Percentiles rank a stretch among this genome's conserved stretches.
Evolutionary conservation across 345 rosid genomes (phyloP).

Genomic region (Atalantia buxifolia): DNA sequence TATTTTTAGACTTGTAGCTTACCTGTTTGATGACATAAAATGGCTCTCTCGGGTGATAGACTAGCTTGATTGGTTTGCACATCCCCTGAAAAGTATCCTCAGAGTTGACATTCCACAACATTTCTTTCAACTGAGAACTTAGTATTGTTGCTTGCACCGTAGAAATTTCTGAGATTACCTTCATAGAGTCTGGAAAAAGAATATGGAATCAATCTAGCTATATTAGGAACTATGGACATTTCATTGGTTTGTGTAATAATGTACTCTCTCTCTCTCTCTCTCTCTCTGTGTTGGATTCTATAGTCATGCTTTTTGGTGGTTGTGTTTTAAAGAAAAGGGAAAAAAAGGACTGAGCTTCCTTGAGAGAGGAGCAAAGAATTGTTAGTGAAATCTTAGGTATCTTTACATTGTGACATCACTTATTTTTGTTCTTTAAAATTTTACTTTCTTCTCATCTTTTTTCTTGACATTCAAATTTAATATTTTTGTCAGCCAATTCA

Average conservation of each 20-base stretch:
- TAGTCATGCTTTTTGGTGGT: too few relatives aligned
- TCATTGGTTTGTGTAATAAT: background rate
- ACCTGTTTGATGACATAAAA: conserved; percentile 87
- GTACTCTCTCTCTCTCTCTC: too few relatives aligned
- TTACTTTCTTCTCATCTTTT: background rate
- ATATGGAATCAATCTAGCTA: background rate
- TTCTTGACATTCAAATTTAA: background rate
- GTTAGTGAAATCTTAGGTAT: background rate
- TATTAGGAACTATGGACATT: background rate
- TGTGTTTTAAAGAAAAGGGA: too few relatives aligned
- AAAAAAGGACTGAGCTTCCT: too few relatives aligned
- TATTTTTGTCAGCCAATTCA: background rate
- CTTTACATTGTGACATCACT: background rate
- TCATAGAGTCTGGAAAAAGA: conserved; percentile 51
- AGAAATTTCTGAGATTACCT: conserved; percentile 57
- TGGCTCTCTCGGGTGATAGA: conserved; percentile 66
- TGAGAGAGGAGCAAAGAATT: too few relatives aligned
- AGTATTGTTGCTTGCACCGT: conserved; percentile 66
- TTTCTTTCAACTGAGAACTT: conserved; percentile 75
- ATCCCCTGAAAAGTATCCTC: conserved; percentile 38
- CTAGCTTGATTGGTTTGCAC: conserved; percentile 58
- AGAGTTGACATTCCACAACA: conserved; percentile 46
- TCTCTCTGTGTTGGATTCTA: too few relatives aligned
- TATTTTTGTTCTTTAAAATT: background rate
- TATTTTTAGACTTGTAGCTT: background rate